These are phyloP conservation scores for Fonsecaea erecta DNA, from an alignment of 2,329 filamentous ascomycete species.

Conservation along the genomic window DNA sequence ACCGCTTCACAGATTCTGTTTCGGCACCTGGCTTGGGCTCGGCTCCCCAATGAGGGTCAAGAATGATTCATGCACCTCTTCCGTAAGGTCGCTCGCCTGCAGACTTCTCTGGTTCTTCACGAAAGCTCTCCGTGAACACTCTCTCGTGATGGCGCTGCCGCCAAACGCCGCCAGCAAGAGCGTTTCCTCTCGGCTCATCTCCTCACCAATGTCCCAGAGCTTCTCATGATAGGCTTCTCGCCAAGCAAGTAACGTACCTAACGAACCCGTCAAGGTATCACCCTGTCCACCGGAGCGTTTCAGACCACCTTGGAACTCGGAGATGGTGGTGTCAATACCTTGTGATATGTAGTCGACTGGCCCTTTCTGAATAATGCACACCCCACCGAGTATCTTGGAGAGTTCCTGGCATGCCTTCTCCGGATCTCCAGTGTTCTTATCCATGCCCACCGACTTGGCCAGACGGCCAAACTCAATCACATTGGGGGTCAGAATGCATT, in stretches of 20 bases:
- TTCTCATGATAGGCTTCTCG: slow-evolving; percentile 82
- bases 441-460: slow-evolving; percentile 73
- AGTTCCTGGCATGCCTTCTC: slow-evolving; percentile 68
- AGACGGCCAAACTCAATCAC: slow-evolving; percentile 88
- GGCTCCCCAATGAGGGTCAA: slow-evolving; percentile 77
- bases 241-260: slow-evolving; percentile 90
- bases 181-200: slow-evolving; percentile 63
- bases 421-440: slow-evolving; percentile 43
- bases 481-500: slow-evolving; percentile 91
- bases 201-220: slow-evolving; percentile 68
- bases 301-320: slow-evolving; percentile 76
- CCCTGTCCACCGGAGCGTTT: slow-evolving; percentile 95
- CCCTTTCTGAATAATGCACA: slow-evolving; percentile 92
- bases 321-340: slow-evolving; percentile 72
- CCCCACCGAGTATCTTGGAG: slow-evolving; percentile 77
- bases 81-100: slow-evolving; percentile 91
- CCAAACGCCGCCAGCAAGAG: slow-evolving; percentile 82
- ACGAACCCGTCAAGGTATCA: slow-evolving; percentile 86
- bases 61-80: slow-evolving; percentile 84
- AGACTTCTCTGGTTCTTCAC: slow-evolving; percentile 81
- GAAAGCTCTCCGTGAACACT: slow-evolving; percentile 87
- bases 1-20: slow-evolving; percentile 20
- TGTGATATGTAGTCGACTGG: slow-evolving; percentile 80
- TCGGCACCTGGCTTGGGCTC: slow-evolving; percentile 41
- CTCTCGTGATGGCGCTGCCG: slow-evolving; percentile 83